A percentile compares a stretch with the other conserved stretches of the same genome.
Conservation (phyloP, 176 grass and related monocot genomes). For the Guadua angustifolia region DNA sequence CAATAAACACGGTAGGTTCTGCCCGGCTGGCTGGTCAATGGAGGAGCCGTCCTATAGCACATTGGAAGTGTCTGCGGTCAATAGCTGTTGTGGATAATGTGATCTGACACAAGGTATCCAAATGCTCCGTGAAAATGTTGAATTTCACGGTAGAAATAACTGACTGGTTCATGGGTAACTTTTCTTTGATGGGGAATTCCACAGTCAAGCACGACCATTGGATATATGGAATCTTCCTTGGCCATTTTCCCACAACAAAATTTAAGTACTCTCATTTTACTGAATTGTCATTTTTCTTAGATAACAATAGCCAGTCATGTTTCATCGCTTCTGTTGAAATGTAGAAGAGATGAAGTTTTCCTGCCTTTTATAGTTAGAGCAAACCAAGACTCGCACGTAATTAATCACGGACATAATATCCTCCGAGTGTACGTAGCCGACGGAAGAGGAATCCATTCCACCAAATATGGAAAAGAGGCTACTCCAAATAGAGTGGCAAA, state of each 20-base stretch:
- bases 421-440: not conserved
- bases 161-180: not conserved
- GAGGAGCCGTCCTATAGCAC: not conserved
- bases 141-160: not conserved
- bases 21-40: not conserved
- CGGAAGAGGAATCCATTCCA: not conserved
- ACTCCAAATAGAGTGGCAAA: not conserved
- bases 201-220: too few relatives aligned
- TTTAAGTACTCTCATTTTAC: too few relatives aligned
- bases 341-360: too few relatives aligned
- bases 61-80: not conserved
- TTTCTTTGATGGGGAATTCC: not conserved
- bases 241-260: too few relatives aligned
- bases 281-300: too few relatives aligned
- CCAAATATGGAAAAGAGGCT: not conserved
- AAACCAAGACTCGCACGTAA: not conserved
- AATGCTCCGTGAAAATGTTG: not conserved
- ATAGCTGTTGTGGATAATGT: slow-evolving; percentile 29
- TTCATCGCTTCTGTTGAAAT: too few relatives aligned
- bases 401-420: not conserved
- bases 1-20: not conserved
- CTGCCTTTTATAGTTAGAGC: not conserved
- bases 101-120: not conserved
- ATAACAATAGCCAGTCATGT: too few relatives aligned
- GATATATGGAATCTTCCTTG: too few relatives aligned